Percentiles rank a stretch among this genome's conserved stretches.
phyloP scores from a whole-genome alignment of 345 rosid genomes.

The Acer negundo region DNA sequence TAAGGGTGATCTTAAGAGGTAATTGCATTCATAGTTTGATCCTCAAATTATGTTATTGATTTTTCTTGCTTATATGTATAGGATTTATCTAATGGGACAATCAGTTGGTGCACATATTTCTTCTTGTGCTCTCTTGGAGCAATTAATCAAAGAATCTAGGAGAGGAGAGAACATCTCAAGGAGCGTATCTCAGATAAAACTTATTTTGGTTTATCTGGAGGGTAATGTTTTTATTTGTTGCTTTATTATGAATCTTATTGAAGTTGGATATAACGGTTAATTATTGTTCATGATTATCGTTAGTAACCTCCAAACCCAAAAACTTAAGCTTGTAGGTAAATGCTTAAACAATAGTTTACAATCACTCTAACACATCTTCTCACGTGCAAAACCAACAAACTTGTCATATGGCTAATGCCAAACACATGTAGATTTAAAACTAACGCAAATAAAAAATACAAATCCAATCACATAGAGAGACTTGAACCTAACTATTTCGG shows the following conservation, averaged over 20 bases:
- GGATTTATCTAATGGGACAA: conserved; percentile 96
- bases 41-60: conserved; percentile 23
- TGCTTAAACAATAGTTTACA: not conserved
- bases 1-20: conserved; percentile 96
- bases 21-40: conserved; percentile 7
- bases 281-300: not conserved
- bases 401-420: not conserved
- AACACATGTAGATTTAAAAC: not conserved
- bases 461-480: not conserved
- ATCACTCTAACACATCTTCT: not conserved
- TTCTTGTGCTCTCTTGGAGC: conserved; percentile 85
- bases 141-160: conserved; percentile 78
- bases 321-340: not conserved
- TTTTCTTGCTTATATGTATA: conserved; percentile 32
- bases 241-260: conserved; percentile 12
- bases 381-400: not conserved
- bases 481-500: not conserved
- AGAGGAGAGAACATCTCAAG: conserved; percentile 58
- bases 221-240: conserved; percentile 41
- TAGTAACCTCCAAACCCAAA: not conserved
- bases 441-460: not conserved
- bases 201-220: conserved; percentile 96
- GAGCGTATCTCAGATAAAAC: conserved; percentile 80
- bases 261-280: not conserved
- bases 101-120: conserved; percentile 99